A percentile compares a stretch with the other conserved stretches of the same genome.
These are phyloP conservation scores for Colletotrichum australisinense DNA, from an alignment of 2,329 filamentous ascomycete genomes.

Conservation along the genomic window DNA sequence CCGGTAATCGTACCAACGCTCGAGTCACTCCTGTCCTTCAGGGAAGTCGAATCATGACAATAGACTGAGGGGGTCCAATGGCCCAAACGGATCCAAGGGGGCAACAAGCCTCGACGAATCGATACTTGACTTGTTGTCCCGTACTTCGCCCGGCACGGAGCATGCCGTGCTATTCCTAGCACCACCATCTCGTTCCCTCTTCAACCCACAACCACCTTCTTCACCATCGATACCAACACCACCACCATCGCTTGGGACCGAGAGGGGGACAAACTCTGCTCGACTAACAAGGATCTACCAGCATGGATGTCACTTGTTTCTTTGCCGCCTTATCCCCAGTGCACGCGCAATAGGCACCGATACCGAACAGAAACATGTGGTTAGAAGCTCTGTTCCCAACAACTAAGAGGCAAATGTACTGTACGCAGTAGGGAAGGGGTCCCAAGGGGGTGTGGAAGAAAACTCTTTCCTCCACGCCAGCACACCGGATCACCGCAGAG, in stretches of 20 bases:
- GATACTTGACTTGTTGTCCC: not conserved
- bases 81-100: not conserved
- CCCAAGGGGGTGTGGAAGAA: not conserved
- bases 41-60: not conserved
- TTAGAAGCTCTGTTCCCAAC: not conserved
- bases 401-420: not conserved
- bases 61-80: not conserved
- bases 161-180: constrained; percentile 30
- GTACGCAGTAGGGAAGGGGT: not conserved
- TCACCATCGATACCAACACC: not conserved
- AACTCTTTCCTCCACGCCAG: not conserved
- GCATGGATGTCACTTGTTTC: not conserved
- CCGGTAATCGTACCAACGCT: not conserved
- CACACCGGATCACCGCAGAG: not conserved
- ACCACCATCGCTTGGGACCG: constrained; percentile 6
- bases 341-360: not conserved
- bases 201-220: not conserved
- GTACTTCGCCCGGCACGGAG: constrained; percentile 13
- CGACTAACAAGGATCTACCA: not conserved
- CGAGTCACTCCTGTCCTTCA: not conserved
- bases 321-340: not conserved
- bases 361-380: not conserved
- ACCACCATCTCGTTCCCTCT: not conserved
- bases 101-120: not conserved
- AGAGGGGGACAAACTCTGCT: constrained; percentile 6